Evolutionary conservation across 805 yeast genomes (phyloP).

Genomic region (Starmerella davenportii): DNA sequence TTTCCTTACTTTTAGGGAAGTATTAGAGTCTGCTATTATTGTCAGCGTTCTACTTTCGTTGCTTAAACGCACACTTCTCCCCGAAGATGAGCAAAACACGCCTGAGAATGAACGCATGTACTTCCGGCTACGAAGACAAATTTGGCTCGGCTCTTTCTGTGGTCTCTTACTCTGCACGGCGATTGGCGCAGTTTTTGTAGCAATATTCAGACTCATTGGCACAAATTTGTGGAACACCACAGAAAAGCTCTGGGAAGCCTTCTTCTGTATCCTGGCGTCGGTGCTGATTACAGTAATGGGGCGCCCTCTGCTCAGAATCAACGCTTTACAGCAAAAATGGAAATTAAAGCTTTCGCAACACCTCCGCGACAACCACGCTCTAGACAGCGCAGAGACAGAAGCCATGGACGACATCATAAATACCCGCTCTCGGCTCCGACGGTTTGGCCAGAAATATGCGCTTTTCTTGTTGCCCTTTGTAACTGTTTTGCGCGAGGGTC

Average conservation of each 20-base stretch:
- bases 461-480: conserved; percentile 64
- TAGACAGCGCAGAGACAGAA: conserved; percentile 18
- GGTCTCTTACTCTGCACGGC: conserved; percentile 55
- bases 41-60: conserved; percentile 76
- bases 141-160: conserved; percentile 61
- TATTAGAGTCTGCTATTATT: conserved; percentile 72
- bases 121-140: conserved; percentile 40
- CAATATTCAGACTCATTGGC: conserved; percentile 57
- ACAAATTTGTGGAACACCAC: conserved; percentile 74
- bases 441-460: conserved; percentile 35
- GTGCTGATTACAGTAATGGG: conserved; percentile 77
- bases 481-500: conserved; percentile 74
- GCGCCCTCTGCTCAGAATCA: conserved; percentile 57
- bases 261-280: conserved; percentile 60
- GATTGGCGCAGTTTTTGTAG: conserved; percentile 55
- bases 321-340: conserved; percentile 72
- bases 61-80: conserved; percentile 51
- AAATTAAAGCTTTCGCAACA: conserved; percentile 35
- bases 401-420: conserved; percentile 1
- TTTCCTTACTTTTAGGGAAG: conserved; percentile 79
- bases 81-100: conserved; percentile 1
- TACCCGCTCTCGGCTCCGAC: conserved; percentile 1
- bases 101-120: conserved; percentile 21
- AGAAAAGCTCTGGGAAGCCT: conserved; percentile 80
- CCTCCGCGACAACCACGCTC: neutral